Percentiles rank a stretch among this genome's conserved stretches.
These are phyloP conservation scores for Pythium rishiriense DNA, from an alignment of 352 stramenopile species.

Conservation along the genomic window DNA sequence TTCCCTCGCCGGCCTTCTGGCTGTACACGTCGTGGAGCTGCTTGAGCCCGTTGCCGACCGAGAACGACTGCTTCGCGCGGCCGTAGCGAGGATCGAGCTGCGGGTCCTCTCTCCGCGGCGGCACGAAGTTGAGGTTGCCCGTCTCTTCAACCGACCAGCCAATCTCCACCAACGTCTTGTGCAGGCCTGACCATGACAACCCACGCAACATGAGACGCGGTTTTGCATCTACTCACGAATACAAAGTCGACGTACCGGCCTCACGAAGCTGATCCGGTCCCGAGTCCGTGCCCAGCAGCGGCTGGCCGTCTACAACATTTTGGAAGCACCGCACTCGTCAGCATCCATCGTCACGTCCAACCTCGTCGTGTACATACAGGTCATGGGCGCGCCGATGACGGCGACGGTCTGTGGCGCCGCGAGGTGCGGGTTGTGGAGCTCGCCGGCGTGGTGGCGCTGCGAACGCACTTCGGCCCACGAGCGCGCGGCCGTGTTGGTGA, in stretches of 20 bases:
- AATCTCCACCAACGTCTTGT: slow-evolving; percentile 77
- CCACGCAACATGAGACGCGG: too few relatives aligned
- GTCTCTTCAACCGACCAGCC: slow-evolving; percentile 88
- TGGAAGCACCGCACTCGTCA: neutral
- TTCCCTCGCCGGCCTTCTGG: slow-evolving; percentile 85
- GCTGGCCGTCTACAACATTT: slow-evolving; percentile 63
- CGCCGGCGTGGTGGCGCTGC: slow-evolving; percentile 53
- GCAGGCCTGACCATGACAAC: slow-evolving; percentile 61
- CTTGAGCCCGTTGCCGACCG: slow-evolving; percentile 89
- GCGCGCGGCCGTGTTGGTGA: slow-evolving; percentile 46
- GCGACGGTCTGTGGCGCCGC: slow-evolving; percentile 66
- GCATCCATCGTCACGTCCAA: neutral
- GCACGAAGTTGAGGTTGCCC: slow-evolving; percentile 71
- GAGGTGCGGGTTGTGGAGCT: slow-evolving; percentile 56
- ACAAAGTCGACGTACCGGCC: slow-evolving; percentile 29
- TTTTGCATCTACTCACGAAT: neutral
- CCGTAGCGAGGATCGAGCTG: slow-evolving; percentile 68
- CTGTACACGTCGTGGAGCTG: slow-evolving; percentile 80
- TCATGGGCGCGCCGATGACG: slow-evolving; percentile 88
- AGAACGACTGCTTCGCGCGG: slow-evolving; percentile 71
- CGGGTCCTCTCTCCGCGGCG: slow-evolving; percentile 53
- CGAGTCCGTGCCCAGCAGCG: slow-evolving; percentile 73
- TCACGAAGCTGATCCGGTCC: slow-evolving; percentile 77
- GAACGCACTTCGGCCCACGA: slow-evolving; percentile 65
- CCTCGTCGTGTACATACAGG: slow-evolving; percentile 41